Percentiles rank a stretch among this genome's conserved stretches.
These are phyloP conservation scores for Sodiomyces alkalinus DNA, from an alignment of 2,329 filamentous ascomycete species.

Conservation along the genomic window DNA sequence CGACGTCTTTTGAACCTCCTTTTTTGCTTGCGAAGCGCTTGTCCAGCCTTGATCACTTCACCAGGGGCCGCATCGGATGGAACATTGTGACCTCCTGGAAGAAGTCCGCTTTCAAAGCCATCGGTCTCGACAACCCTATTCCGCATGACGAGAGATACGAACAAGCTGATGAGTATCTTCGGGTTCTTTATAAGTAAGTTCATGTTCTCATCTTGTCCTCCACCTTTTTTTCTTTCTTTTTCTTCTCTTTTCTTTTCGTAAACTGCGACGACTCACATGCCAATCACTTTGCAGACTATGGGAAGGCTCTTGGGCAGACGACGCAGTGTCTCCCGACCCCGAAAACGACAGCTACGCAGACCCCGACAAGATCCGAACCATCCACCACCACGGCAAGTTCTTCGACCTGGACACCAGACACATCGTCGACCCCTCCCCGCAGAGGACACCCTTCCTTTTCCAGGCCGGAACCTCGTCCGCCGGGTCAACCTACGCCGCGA, in stretches of 20 bases:
- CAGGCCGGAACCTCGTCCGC: slow-evolving; percentile 45
- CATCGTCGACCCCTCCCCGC: slow-evolving; percentile 38
- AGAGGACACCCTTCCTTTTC: slow-evolving; percentile 40
- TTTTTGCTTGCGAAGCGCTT: slow-evolving; percentile 48
- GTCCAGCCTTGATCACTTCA: slow-evolving; percentile 47
- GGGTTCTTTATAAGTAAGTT: slow-evolving; percentile 44
- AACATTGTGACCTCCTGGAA: slow-evolving; percentile 48
- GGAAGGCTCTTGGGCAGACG: slow-evolving; percentile 40
- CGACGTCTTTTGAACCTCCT: slow-evolving; percentile 46
- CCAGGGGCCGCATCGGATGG: slow-evolving; percentile 45
- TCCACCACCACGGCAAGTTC: slow-evolving; percentile 29
- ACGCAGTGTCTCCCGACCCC: slow-evolving; percentile 38
- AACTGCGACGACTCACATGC: too few species aligned
- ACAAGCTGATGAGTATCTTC: slow-evolving; percentile 46
- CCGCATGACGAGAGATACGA: slow-evolving; percentile 46
- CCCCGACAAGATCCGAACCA: slow-evolving; percentile 41
- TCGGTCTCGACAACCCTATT: slow-evolving; percentile 39
- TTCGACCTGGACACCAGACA: slow-evolving; percentile 18
- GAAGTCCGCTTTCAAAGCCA: slow-evolving; percentile 47
- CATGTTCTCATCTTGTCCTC: too few species aligned
- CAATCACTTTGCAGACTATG: slow-evolving; percentile 27
- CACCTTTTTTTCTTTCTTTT: too few species aligned
- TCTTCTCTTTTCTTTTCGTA: too few species aligned
- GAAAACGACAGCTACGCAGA: slow-evolving; percentile 40
- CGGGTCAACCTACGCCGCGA: slow-evolving; percentile 38